Percentiles rank a stretch among this genome's conserved stretches.
Evolutionary conservation across 352 stramenopile genomes (phyloP).

Genomic region (Phytopythium boreale): DNA sequence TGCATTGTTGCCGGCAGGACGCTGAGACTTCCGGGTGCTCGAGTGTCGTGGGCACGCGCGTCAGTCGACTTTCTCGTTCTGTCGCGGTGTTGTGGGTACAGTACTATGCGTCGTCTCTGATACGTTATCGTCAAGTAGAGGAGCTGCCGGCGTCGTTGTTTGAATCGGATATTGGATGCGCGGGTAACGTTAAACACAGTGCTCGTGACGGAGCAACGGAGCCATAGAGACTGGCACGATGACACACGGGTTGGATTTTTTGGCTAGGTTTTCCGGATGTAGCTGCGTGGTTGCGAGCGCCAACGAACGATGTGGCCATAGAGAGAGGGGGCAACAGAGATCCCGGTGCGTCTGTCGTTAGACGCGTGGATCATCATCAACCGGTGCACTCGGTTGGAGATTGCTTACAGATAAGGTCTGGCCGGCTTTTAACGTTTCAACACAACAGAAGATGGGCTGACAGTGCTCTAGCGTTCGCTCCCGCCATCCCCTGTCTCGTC

Average conservation of each 20-base stretch:
- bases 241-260: constrained; percentile 1
- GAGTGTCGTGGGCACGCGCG: too few species aligned
- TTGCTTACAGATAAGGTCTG: not conserved
- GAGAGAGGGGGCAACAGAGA: not conserved
- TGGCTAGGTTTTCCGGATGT: not conserved
- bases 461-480: too few species aligned
- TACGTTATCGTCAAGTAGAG: not conserved
- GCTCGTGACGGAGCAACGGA: not conserved
- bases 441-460: too few species aligned
- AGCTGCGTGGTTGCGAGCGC: not conserved
- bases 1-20: too few species aligned
- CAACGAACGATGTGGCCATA: not conserved
- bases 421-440: too few species aligned
- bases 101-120: not conserved
- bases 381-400: not conserved
- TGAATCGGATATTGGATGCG: not conserved
- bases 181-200: not conserved
- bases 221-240: not conserved
- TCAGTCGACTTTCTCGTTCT: not conserved
- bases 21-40: not conserved
- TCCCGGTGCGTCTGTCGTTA: not conserved
- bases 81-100: too few species aligned
- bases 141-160: not conserved
- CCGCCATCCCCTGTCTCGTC: not conserved
- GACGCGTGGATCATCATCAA: not conserved